A percentile compares a stretch with the other conserved stretches of the same genome.
phyloP scores from a whole-genome alignment of 805 yeast genomes.

The Myxozyma nipponensis region DNA sequence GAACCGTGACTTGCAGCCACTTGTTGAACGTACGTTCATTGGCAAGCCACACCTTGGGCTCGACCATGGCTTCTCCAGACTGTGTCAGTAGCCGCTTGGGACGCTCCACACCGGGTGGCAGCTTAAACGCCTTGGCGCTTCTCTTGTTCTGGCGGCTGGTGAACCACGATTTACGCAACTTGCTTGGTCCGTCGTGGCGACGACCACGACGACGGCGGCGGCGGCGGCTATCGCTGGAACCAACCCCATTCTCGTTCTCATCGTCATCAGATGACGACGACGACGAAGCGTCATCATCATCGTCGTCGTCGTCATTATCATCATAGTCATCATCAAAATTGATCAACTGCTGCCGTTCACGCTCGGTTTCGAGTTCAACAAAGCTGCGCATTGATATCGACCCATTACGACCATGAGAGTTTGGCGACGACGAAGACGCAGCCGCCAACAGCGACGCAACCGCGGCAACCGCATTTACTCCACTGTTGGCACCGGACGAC shows the following conservation, averaged over 20 bases:
- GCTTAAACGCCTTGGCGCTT: constrained; percentile 22
- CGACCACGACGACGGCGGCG: constrained; percentile 7
- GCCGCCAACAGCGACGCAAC: constrained; percentile 13
- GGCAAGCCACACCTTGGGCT: constrained; percentile 97
- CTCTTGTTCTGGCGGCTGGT: constrained; percentile 2
- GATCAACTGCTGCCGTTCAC: constrained; percentile 17
- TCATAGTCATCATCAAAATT: constrained; percentile 27
- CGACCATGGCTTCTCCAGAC: constrained; percentile 88
- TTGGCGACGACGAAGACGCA: constrained; percentile 27
- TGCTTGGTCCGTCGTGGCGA: background rate
- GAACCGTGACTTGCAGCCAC: constrained; percentile 87
- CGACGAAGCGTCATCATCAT: constrained; percentile 48
- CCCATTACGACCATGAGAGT: constrained; percentile 18
- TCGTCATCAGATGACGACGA: constrained; percentile 31
- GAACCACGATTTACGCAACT: constrained; percentile 19
- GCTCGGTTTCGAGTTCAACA: constrained; percentile 13
- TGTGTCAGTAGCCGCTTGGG: constrained; percentile 78
- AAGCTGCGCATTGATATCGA: constrained; percentile 20
- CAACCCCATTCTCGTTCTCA: constrained; percentile 32
- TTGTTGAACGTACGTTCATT: constrained; percentile 95
- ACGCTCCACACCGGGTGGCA: constrained; percentile 85
- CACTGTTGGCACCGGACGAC: background rate
- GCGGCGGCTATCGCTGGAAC: too few relatives aligned
- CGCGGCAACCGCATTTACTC: background rate
- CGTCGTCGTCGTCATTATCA: constrained; percentile 52